A percentile compares a stretch with the other conserved stretches of the same genome.
These are phyloP conservation scores for Delphinella strobiligena DNA, from an alignment of 2,329 filamentous ascomycete species.

Conservation along the genomic window DNA sequence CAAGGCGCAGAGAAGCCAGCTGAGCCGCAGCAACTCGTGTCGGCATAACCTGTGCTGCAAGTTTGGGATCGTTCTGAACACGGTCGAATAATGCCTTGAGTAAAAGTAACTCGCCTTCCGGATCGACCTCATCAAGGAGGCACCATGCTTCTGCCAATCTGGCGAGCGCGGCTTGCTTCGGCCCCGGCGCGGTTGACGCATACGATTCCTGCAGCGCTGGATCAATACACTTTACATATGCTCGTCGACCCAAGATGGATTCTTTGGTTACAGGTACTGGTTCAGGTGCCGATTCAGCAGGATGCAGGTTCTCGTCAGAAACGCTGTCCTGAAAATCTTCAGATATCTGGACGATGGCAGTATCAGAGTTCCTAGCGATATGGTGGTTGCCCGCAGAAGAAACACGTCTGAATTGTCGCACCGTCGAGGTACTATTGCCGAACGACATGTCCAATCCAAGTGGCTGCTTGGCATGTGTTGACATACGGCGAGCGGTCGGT, in stretches of 20 bases:
- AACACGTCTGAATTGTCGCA: constrained; percentile 81
- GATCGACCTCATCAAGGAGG: constrained; percentile 72
- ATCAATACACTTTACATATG: constrained; percentile 73
- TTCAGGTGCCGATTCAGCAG: constrained; percentile 21
- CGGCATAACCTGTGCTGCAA: constrained; percentile 37
- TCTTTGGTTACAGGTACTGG: constrained; percentile 49
- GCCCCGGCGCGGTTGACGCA: constrained; percentile 52
- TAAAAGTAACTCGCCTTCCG: constrained; percentile 79
- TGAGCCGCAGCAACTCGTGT: constrained; percentile 21
- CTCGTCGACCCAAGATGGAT: constrained; percentile 64
- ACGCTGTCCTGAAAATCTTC: too few relatives aligned
- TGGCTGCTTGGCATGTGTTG: constrained; percentile 50
- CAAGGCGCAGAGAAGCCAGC: constrained; percentile 20
- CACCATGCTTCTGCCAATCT: constrained; percentile 77
- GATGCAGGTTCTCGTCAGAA: constrained; percentile 57
- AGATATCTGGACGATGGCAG: constrained; percentile 32
- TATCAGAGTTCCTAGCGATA: too few relatives aligned
- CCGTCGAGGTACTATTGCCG: constrained; percentile 84
- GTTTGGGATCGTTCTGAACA: constrained; percentile 56
- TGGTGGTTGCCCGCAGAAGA: constrained; percentile 35
- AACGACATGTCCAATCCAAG: constrained; percentile 85
- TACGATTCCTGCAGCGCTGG: constrained; percentile 74
- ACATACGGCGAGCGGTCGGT: constrained; percentile 32
- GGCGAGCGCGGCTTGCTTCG: constrained; percentile 75
- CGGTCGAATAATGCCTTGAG: constrained; percentile 66